Percentiles rank a stretch among this genome's conserved stretches.
phyloP scores from a whole-genome alignment of 2,329 filamentous ascomycete species.

The Chrysosporium keratinophilum region DNA sequence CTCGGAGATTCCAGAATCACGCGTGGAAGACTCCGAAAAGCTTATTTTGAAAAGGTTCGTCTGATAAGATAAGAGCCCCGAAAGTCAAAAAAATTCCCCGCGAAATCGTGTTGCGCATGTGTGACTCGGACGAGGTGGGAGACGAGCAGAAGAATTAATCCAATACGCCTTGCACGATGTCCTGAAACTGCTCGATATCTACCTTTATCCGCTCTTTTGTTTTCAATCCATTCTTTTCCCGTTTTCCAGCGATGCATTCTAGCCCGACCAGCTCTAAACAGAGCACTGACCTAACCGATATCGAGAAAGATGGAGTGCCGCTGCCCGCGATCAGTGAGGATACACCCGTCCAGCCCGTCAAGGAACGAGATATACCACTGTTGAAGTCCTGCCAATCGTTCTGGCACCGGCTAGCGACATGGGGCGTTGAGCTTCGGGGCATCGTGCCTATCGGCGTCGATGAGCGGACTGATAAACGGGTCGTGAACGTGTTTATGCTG shows the following conservation, averaged over 20 bases:
- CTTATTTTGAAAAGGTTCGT: background rate
- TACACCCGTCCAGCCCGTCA: background rate
- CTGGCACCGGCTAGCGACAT: constrained; percentile 17
- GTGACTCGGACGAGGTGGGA: background rate
- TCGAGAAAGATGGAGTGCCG: constrained; percentile 8
- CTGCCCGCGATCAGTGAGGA: background rate
- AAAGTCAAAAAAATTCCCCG: background rate
- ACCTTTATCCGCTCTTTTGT: background rate
- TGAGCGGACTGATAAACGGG: constrained; percentile 44
- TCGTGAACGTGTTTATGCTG: constrained; percentile 44
- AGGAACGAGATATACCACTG: background rate
- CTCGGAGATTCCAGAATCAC: background rate
- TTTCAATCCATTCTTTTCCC: background rate
- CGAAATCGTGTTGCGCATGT: background rate
- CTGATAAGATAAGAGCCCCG: constrained; percentile 11
- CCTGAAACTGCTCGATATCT: background rate
- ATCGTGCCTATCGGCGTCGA: constrained; percentile 48
- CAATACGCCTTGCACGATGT: background rate
- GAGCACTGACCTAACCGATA: background rate
- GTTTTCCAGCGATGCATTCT: background rate
- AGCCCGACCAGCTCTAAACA: background rate
- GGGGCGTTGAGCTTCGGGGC: constrained; percentile 46
- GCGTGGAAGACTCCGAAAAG: constrained; percentile 1
- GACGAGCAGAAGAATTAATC: background rate
- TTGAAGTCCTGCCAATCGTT: constrained; percentile 11